phyloP scores from a whole-genome alignment of 2,329 filamentous ascomycete genomes.

The Colletotrichum navitas region DNA sequence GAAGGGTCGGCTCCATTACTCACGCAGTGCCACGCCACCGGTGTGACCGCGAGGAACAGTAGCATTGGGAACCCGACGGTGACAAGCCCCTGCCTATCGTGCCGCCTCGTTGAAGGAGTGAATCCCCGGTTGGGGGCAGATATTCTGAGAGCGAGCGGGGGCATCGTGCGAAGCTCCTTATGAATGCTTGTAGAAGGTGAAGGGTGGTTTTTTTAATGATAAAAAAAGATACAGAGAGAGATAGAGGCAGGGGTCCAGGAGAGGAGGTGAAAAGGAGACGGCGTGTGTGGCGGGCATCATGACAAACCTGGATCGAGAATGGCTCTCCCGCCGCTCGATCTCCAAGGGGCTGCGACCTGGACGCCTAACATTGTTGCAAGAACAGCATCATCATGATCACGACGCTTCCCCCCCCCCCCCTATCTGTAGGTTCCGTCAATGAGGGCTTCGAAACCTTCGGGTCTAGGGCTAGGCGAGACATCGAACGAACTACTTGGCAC shows the following conservation, averaged over 20 bases:
- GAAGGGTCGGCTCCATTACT: slow-evolving; percentile 29
- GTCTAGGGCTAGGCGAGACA: slow-evolving; percentile 30
- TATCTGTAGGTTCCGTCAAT: slow-evolving; percentile 8
- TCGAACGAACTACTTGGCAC: slow-evolving; percentile 33
- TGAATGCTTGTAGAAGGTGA: slow-evolving; percentile 5
- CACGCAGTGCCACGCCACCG: slow-evolving; percentile 37
- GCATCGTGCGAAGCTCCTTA: slow-evolving; percentile 3
- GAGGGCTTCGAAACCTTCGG: slow-evolving; percentile 27
- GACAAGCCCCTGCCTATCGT: neutral
- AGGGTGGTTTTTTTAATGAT: no score
- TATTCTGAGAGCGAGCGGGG: neutral
- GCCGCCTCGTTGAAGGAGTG: neutral
- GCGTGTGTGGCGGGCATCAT: slow-evolving; percentile 7
- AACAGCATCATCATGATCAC: neutral
- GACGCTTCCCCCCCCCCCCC: slow-evolving; percentile 19
- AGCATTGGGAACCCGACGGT: slow-evolving; percentile 7
- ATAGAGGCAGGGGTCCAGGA: slow-evolving; percentile 3
- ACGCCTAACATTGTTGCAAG: neutral
- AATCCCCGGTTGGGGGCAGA: neutral
- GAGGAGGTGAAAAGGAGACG: slow-evolving; percentile 13
- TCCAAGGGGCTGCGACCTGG: neutral
- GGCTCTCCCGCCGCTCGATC: neutral
- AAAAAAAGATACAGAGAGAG: neutral
- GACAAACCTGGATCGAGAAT: neutral
- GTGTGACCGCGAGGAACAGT: slow-evolving; percentile 35